These are phyloP conservation scores for Balamuthia mandrillaris DNA, from an alignment of 208 protist genomes.

Conservation along the genomic window DNA sequence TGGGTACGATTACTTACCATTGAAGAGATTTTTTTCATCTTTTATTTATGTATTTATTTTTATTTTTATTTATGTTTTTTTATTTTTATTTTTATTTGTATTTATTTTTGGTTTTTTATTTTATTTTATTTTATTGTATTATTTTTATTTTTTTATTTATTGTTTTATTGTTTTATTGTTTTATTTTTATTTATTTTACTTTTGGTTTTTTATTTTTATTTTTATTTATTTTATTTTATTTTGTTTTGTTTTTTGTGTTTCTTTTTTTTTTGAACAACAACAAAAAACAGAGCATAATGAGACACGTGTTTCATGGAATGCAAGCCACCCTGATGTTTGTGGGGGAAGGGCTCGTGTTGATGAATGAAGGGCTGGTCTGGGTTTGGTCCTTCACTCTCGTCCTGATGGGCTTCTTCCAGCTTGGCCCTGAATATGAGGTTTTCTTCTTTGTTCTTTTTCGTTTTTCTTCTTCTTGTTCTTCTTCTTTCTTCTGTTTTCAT, in stretches of 20 bases:
- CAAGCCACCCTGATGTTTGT: neutral
- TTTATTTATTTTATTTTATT: too few relatives aligned
- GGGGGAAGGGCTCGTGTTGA: neutral
- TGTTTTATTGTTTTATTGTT: too few relatives aligned
- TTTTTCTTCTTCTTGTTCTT: too few relatives aligned
- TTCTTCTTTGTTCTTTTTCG: too few relatives aligned
- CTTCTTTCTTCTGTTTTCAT: too few relatives aligned
- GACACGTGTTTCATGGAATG: neutral
- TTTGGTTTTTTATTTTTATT: too few relatives aligned
- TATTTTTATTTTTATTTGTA: neutral
- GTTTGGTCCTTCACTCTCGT: neutral
- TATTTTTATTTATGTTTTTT: neutral
- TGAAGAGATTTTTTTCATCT: neutral
- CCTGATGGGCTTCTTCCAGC: neutral
- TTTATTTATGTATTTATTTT: neutral
- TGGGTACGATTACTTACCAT: neutral
- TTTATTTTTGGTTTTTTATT: too few relatives aligned
- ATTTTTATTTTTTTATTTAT: too few relatives aligned
- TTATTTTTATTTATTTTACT: too few relatives aligned
- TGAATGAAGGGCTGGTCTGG: neutral
- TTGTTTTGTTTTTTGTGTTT: too few relatives aligned
- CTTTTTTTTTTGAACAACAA: too few relatives aligned
- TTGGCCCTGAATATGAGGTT: neutral
- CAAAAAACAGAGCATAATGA: neutral
- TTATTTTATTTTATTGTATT: too few relatives aligned